Base-by-base conservation (phyloP, 164 flowering plant genomes). In the Akebia trifoliata region DNA sequence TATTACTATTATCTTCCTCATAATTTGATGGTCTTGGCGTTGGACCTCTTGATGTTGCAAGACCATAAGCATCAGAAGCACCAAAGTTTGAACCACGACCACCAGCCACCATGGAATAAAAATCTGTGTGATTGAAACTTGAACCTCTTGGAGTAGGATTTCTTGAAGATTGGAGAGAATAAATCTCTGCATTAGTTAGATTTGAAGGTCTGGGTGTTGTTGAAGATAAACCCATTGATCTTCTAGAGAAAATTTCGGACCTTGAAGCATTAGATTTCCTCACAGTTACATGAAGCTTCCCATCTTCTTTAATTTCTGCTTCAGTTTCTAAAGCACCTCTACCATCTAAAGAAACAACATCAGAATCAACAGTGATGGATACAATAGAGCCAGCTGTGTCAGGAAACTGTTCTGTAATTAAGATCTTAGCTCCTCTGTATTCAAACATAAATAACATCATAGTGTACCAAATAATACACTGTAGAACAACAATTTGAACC, bases 391-490 rank as follows among this genome's bases (percentile, higher is more conserved):
- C 87, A 4, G 95, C 97, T 6, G 90, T 83, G 57, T 75, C 87
- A 0, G 95, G 97, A 32, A 90, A 90, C 72, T 90, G 95, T 61
- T 90, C 87, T 7, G 90, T 81, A 51, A 90, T 90, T 20, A 90
- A 74, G 47, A 84, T 12, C 61, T 57, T 75, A 11, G 97, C 97
- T 11, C 83, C 97, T 43, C 97, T 68, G 50, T 61, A 90, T 66
- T 90, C 97, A 38, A 90, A 90, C 84, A 90, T 2, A 66, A 90
- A 87, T 51, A 90, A 73, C 95, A 90, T 87, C 58, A 87, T 55
- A 47, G 95, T 90, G 74, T 90, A 90, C 97, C 97, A 90, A 54
- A 90, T 87, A 50, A 90, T 90, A 61, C 93, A 85, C 60, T 87
- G 97, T 18, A 90, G 82, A 0, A 90, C 95, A 22, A 90, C 97